phyloP scores from a whole-genome alignment of 179 eudicot species.

The Silene coronaria region DNA sequence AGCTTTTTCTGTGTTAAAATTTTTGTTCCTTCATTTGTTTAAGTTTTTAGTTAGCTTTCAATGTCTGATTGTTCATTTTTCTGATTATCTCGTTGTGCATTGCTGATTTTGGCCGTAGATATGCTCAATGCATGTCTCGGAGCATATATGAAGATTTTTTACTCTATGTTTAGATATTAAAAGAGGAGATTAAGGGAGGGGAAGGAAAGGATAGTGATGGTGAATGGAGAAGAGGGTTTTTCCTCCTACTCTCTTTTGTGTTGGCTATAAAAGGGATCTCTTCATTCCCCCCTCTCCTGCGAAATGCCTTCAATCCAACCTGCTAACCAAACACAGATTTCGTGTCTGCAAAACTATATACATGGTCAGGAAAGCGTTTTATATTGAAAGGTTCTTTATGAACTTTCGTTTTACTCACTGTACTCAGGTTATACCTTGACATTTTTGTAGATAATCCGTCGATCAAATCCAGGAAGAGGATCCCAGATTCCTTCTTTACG shows the following conservation, averaged over 20 bases:
- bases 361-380: too few species aligned
- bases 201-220: neutral
- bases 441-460: conserved; percentile 40
- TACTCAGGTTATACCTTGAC: conserved; percentile 7
- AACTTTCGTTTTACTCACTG: conserved; percentile 6
- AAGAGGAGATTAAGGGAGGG: neutral
- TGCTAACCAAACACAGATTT: neutral
- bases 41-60: neutral
- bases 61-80: neutral
- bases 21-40: neutral
- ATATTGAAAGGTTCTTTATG: neutral
- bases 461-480: conserved; percentile 30
- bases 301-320: neutral
- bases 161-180: neutral
- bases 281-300: neutral
- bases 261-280: neutral
- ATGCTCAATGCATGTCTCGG: neutral
- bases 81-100: neutral
- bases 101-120: neutral
- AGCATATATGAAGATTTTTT: neutral
- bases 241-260: neutral
- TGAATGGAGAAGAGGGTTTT: neutral
- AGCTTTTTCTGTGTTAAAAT: neutral
- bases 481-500: conserved; percentile 36
- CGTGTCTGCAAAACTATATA: neutral